phyloP scores from a whole-genome alignment of 345 rosid genomes.

The Combretum micranthum region DNA sequence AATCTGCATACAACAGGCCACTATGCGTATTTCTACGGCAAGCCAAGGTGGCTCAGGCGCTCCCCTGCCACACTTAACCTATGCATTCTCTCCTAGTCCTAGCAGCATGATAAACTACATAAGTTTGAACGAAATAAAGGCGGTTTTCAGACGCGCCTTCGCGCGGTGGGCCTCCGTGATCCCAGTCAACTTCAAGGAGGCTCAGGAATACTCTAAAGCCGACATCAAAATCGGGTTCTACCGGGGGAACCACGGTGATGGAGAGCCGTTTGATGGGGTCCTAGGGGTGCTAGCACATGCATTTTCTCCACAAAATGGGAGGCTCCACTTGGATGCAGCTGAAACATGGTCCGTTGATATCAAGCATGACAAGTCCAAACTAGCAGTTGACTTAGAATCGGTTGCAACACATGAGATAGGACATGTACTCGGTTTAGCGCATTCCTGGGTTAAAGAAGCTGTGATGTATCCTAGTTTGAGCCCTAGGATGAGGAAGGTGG shows the following conservation, averaged over 20 bases:
- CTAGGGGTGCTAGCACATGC: slow-evolving; percentile 82
- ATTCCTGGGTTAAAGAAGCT: slow-evolving; percentile 65
- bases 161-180: slow-evolving; percentile 68
- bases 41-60: slow-evolving; percentile 55
- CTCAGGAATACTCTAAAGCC: slow-evolving; percentile 32
- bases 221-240: slow-evolving; percentile 67
- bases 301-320: slow-evolving; percentile 80
- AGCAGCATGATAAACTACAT: slow-evolving; percentile 50
- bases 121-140: slow-evolving; percentile 25
- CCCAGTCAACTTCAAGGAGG: slow-evolving; percentile 58
- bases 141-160: slow-evolving; percentile 53
- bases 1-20: slow-evolving; percentile 31
- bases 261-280: slow-evolving; percentile 83
- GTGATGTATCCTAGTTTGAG: slow-evolving; percentile 92
- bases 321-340: slow-evolving; percentile 71
- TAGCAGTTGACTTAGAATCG: slow-evolving; percentile 82
- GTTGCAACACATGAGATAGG: slow-evolving; percentile 98
- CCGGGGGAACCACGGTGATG: slow-evolving; percentile 69
- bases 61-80: slow-evolving; percentile 54
- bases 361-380: slow-evolving; percentile 33
- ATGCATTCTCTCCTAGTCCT: slow-evolving; percentile 44
- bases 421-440: slow-evolving; percentile 78
- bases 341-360: slow-evolving; percentile 76
- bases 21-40: slow-evolving; percentile 61
- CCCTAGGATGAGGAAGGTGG: slow-evolving; percentile 54